Conservation (phyloP, 805 yeast genomes). For the Sugiyamaella mastotermitis region DNA sequence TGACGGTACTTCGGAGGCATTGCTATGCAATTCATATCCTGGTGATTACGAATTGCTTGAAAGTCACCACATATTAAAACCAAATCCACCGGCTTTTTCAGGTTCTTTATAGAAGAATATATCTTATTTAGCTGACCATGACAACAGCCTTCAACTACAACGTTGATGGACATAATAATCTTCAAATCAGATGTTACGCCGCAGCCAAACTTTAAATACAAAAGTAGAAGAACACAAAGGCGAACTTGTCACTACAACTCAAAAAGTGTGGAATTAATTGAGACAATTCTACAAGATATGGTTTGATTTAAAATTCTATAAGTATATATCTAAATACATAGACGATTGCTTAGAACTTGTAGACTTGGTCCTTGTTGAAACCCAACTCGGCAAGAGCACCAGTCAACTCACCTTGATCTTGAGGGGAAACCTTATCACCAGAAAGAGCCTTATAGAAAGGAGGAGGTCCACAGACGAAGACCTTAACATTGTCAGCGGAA, state of each 20-base stretch:
- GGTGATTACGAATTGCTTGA: slow-evolving; percentile 61
- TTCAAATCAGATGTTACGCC: too few species aligned
- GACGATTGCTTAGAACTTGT: slow-evolving; percentile 56
- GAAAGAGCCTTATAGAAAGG: slow-evolving; percentile 81
- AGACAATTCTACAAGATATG: too few species aligned
- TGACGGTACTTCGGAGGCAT: slow-evolving; percentile 73
- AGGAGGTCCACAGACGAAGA: slow-evolving; percentile 96
- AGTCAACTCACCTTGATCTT: slow-evolving; percentile 90
- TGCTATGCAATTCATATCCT: slow-evolving; percentile 64
- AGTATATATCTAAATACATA: not conserved
- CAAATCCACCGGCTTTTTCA: slow-evolving; percentile 39
- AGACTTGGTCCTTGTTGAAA: slow-evolving; percentile 78
- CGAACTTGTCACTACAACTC: too few species aligned
- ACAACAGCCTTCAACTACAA: slow-evolving; percentile 86
- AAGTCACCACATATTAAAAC: slow-evolving; percentile 88
- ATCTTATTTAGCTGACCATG: slow-evolving; percentile 71
- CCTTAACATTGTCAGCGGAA: slow-evolving; percentile 54
- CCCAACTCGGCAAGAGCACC: slow-evolving; percentile 89
- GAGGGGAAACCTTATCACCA: slow-evolving; percentile 76
- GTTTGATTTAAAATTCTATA: too few species aligned
- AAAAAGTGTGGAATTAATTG: too few species aligned
- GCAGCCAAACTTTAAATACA: too few species aligned
- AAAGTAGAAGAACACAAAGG: too few species aligned
- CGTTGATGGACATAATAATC: slow-evolving; percentile 15
- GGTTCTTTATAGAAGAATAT: slow-evolving; percentile 35